A percentile compares a stretch with the other conserved stretches of the same genome.
phyloP scores from a whole-genome alignment of 1,284 basidiomycete species.

The Papiliotrema nemorosa region DNA sequence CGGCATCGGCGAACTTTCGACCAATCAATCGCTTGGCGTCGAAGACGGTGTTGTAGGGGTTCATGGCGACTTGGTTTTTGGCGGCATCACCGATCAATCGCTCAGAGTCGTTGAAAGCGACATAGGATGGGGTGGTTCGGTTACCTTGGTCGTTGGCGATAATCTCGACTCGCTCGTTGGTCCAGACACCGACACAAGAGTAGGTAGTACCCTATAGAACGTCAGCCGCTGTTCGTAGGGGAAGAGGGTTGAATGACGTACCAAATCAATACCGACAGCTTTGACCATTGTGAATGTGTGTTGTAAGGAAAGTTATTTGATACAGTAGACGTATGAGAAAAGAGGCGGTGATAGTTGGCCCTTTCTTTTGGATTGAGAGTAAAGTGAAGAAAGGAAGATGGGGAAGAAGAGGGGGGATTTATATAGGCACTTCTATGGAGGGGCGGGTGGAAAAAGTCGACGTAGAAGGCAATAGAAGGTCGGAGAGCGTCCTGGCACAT shows the following conservation, averaged over 20 bases:
- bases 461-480: not conserved
- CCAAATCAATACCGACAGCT: conserved; percentile 74
- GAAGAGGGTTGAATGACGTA: conserved; percentile 12
- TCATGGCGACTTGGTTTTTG: conserved; percentile 76
- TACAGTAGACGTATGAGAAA: not conserved
- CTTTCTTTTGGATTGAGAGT: not conserved
- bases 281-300: conserved; percentile 52
- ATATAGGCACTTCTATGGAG: not conserved
- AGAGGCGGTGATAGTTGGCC: not conserved
- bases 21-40: conserved; percentile 95
- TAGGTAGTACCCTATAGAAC: conserved; percentile 62
- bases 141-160: conserved; percentile 97
- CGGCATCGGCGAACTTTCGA: conserved; percentile 56
- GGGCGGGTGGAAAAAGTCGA: not conserved
- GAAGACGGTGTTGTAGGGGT: conserved; percentile 93
- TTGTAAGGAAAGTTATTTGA: not conserved
- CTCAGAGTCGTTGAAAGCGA: conserved; percentile 88
- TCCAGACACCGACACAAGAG: conserved; percentile 91
- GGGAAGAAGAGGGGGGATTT: not conserved
- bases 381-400: conserved; percentile 3
- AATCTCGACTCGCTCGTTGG: conserved; percentile 97
- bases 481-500: not conserved
- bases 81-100: conserved; percentile 82
- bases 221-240: conserved; percentile 7
- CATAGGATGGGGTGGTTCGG: conserved; percentile 91